Evolutionary conservation across 371 early-diverging fungal genomes (phyloP).

Genomic region (Conidiobolus incongruus): DNA sequence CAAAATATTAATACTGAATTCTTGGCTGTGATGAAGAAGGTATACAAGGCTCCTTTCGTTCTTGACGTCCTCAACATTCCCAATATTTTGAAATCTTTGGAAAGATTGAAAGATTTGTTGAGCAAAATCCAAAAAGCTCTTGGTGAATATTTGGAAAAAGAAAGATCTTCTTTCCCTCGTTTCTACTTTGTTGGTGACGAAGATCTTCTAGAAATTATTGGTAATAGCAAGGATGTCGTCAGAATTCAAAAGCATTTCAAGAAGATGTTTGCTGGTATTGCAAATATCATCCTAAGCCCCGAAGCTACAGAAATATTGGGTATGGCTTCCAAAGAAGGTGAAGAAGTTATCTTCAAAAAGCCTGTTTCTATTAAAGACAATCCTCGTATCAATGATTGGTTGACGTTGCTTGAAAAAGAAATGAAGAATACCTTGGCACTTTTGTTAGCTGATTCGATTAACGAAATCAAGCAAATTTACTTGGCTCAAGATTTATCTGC

Average conservation of each 20-base stretch:
- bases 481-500: conserved; percentile 31
- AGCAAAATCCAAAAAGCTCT: conserved; percentile 93
- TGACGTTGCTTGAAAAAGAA: conserved; percentile 80
- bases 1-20: conserved; percentile 93
- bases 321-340: conserved; percentile 84
- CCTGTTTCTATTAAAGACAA: conserved; percentile 59
- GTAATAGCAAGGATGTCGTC: conserved; percentile 87
- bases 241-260: conserved; percentile 94
- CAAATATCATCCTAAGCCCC: conserved; percentile 56
- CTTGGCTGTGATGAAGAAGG: conserved; percentile 90
- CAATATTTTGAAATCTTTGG: conserved; percentile 85
- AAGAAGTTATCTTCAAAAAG: conserved; percentile 56
- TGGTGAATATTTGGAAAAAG: conserved; percentile 93
- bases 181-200: conserved; percentile 99
- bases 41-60: conserved; percentile 90
- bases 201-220: conserved; percentile 95
- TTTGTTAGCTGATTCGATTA: conserved; percentile 44
- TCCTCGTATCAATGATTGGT: conserved; percentile 92
- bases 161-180: conserved; percentile 90
- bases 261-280: conserved; percentile 97
- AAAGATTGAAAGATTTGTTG: conserved; percentile 77
- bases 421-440: conserved; percentile 70
- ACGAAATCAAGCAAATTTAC: conserved; percentile 36
- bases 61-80: conserved; percentile 82
- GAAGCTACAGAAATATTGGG: conserved; percentile 51